Conservation (phyloP, 225 moss, liverwort and hornwort species). For the Ulota crispa region DNA sequence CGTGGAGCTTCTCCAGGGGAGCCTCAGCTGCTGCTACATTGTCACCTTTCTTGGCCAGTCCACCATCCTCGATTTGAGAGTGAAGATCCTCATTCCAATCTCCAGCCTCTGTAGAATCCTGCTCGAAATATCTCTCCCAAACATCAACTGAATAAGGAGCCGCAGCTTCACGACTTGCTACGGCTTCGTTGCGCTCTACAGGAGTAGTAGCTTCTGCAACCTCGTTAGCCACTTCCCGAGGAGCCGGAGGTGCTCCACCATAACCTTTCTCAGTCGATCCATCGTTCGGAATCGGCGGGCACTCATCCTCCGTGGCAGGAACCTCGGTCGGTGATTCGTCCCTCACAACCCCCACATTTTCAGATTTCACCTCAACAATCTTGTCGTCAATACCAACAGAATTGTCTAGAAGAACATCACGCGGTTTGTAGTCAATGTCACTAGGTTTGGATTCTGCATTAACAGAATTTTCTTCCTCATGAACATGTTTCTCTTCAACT, state of each 20-base stretch:
- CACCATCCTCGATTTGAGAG: background rate
- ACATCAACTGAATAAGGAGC: background rate
- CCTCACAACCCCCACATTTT: background rate
- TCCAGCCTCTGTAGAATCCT: background rate
- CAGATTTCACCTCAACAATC: background rate
- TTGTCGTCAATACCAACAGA: too few relatives aligned
- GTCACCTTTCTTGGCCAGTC: background rate
- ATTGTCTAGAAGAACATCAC: too few relatives aligned
- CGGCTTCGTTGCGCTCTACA: background rate
- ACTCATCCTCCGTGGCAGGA: background rate
- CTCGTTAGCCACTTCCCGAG: background rate
- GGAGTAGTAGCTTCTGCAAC: background rate
- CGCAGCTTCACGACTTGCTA: background rate
- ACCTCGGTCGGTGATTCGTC: background rate
- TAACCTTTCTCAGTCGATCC: background rate
- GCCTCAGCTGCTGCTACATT: background rate
- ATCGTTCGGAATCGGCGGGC: background rate
- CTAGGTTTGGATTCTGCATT: background rate
- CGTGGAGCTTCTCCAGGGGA: conserved; percentile 1
- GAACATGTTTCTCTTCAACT: conserved; percentile 12
- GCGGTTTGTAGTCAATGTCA: background rate
- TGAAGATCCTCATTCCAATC: background rate
- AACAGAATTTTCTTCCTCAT: background rate
- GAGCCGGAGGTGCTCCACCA: background rate
- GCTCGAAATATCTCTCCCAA: background rate